Percentiles rank a stretch among this genome's conserved stretches.
Conservation (phyloP, 345 rosid species). For the Euphorbia pulcherrima region DNA sequence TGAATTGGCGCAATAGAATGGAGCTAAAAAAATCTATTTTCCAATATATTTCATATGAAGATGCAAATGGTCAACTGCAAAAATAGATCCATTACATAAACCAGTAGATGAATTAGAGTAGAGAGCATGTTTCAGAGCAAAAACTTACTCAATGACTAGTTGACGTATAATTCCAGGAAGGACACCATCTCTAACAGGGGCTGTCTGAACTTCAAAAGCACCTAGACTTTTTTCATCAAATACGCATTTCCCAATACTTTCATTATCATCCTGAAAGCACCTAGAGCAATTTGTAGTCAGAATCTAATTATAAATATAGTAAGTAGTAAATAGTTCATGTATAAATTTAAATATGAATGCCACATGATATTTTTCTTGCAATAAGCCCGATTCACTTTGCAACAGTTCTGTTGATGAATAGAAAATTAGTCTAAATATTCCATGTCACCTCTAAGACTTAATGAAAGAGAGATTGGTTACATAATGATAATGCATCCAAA, state of each 20-base stretch:
- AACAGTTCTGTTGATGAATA: background rate
- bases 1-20: background rate
- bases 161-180: constrained; percentile 87
- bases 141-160: constrained; percentile 69
- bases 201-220: constrained; percentile 69
- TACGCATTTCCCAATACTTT: constrained; percentile 19
- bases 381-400: background rate
- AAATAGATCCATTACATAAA: background rate
- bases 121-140: background rate
- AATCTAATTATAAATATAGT: background rate
- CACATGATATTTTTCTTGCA: background rate
- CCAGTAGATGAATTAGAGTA: background rate
- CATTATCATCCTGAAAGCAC: constrained; percentile 34
- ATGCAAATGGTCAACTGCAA: constrained; percentile 1
- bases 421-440: background rate
- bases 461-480: background rate
- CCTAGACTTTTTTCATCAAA: constrained; percentile 3
- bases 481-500: background rate
- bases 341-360: background rate
- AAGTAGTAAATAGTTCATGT: too few relatives aligned
- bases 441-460: background rate
- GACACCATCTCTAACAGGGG: constrained; percentile 69
- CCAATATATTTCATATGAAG: background rate
- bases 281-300: background rate
- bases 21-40: background rate